Base-by-base conservation (phyloP, 176 grass and related monocot species). In the Calamus simplicifolius region DNA sequence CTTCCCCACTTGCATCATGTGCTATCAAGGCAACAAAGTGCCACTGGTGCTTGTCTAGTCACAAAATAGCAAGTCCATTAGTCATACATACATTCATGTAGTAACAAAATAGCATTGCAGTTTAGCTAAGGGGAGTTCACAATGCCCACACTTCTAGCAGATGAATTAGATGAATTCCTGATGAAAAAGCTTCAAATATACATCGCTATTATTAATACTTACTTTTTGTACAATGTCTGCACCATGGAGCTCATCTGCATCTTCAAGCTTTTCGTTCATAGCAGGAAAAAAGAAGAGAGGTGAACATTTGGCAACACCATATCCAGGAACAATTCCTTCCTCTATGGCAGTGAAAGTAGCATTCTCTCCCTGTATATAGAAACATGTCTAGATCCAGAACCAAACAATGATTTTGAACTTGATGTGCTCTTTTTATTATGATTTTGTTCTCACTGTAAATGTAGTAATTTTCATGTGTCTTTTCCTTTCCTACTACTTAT, bases 281-380 rank as follows among this genome's bases (percentile, higher is more conserved):
- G 80, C 79, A 0, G 85, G 77, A 61, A 95, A 18, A 57, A 73
- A 16, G 70, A 86, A 4, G 90, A 95, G 4, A 95, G 90, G 50
- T 95, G 90, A 48, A 95, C 82, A 75, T 78, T 78, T 85, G 3
- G 90, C 90, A 0, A 85, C 79, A 55, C 85, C 90, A 31, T 85
- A 85, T 55, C 90, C 90, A 29, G 90, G 90, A n/a, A 89, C 90
- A 56, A 87, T 95, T 17, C 90, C 90, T 80, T 95, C 90, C 73
- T 95, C 86, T 52, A 89, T 95, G 25, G 85, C 90, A 4, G 90
- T 85, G 54, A 95, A 95, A 21, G 90, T 95, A 14, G 90, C 90
- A 56, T 95, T 95, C 64, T 95, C 21, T 23, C 21, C 21, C 21
- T 23, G 1, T 1, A 23, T 23, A 23, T 23, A 23, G 21, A 23